These are phyloP conservation scores for Coemansia sp. DNA, from an alignment of 192 early-diverging fungal species.

Conservation along the genomic window DNA sequence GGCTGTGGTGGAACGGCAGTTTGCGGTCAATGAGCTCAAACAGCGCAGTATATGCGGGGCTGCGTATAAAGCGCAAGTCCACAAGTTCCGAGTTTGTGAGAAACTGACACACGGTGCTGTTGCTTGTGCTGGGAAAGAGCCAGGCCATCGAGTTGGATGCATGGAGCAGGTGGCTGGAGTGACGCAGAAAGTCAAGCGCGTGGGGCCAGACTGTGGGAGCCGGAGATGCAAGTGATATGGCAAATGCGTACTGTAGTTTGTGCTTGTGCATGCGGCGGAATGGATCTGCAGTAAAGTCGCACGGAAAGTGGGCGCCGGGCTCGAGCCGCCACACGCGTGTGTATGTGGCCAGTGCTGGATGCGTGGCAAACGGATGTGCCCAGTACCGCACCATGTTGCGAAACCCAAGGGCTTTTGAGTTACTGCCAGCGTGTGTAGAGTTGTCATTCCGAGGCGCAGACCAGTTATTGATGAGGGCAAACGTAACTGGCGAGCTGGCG, in stretches of 20 bases:
- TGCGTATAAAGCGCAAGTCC: slow-evolving; percentile 64
- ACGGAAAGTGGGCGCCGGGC: slow-evolving; percentile 37
- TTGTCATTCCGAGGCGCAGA: slow-evolving; percentile 20
- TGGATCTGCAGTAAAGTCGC: slow-evolving; percentile 35
- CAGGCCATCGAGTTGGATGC: slow-evolving; percentile 19
- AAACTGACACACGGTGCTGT: slow-evolving; percentile 57
- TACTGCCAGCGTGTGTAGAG: not conserved
- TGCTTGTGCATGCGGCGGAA: slow-evolving; percentile 8
- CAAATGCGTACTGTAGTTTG: slow-evolving; percentile 21
- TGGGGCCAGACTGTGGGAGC: slow-evolving; percentile 6
- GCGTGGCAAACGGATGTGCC: slow-evolving; percentile 21
- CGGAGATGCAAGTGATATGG: slow-evolving; percentile 12
- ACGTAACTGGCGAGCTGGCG: slow-evolving; percentile 30
- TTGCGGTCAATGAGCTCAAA: slow-evolving; percentile 56
- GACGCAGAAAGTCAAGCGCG: slow-evolving; percentile 2
- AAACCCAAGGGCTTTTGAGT: slow-evolving; percentile 4
- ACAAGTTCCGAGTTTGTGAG: slow-evolving; percentile 83
- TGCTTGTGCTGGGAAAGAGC: slow-evolving; percentile 19
- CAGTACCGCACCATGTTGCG: slow-evolving; percentile 35
- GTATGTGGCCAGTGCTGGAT: slow-evolving; percentile 17
- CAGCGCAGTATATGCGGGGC: slow-evolving; percentile 51
- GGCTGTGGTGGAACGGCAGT: slow-evolving; percentile 55
- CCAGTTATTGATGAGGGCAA: slow-evolving; percentile 31
- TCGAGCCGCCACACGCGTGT: slow-evolving; percentile 36
- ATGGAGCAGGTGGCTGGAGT: too few species aligned